These are phyloP conservation scores for Diaporthe destruens DNA, from an alignment of 2,329 filamentous ascomycete species.

Conservation along the genomic window DNA sequence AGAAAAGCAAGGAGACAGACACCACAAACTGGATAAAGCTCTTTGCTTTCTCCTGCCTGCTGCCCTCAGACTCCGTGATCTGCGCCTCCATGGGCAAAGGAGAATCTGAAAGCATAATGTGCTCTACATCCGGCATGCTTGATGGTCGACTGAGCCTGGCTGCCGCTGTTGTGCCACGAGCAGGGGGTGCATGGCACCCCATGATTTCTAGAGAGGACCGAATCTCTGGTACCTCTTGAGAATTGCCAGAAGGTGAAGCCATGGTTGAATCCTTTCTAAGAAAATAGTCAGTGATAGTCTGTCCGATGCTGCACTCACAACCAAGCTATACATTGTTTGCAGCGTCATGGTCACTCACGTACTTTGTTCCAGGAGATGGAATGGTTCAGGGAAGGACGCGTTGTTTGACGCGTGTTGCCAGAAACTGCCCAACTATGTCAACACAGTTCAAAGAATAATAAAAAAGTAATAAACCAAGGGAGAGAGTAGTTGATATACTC, in stretches of 20 bases:
- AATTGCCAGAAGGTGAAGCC: too few relatives aligned
- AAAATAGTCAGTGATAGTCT: background rate
- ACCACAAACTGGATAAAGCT: background rate
- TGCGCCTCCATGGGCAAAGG: background rate
- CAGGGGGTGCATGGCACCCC: background rate
- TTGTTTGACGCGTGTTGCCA: background rate
- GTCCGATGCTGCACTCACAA: too few relatives aligned
- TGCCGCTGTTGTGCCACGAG: background rate
- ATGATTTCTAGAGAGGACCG: slow-evolving; percentile 32
- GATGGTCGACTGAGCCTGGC: background rate
- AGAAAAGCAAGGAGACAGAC: background rate
- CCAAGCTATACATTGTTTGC: background rate
- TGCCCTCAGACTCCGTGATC: too few relatives aligned
- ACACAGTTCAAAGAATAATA: background rate
- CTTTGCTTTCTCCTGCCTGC: too few relatives aligned
- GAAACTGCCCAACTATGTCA: background rate
- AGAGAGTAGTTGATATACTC: background rate
- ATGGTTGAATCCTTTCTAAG: background rate
- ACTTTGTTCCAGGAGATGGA: background rate
- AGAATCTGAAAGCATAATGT: rapidly evolving
- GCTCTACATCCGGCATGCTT: background rate
- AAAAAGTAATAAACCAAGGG: background rate
- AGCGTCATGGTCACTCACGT: background rate
- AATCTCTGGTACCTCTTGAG: too few relatives aligned
- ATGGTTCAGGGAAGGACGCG: background rate